Conservation (phyloP, 2,329 filamentous ascomycete species). For the Colletotrichum tropicale region DNA sequence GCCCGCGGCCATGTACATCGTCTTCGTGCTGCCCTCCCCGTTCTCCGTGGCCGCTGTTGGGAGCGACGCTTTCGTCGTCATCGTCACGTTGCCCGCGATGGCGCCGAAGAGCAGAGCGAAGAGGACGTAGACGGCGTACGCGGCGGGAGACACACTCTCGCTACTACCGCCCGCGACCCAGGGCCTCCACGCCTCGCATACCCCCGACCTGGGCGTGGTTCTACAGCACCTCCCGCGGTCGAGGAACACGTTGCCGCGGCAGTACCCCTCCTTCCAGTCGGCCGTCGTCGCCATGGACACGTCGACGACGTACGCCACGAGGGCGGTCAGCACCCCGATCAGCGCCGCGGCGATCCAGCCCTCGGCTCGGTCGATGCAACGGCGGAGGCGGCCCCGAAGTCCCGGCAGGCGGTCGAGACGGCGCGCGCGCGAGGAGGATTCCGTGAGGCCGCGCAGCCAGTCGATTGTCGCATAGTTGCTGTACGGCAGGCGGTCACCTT, state of each 20-base stretch:
- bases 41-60: conserved; percentile 31
- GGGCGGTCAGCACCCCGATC: conserved; percentile 59
- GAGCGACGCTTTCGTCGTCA: conserved; percentile 46
- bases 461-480: conserved; percentile 68
- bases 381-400: conserved; percentile 34
- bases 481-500: conserved; percentile 62
- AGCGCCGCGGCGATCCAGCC: conserved; percentile 61
- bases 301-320: conserved; percentile 60
- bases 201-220: neutral
- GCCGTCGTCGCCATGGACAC: conserved; percentile 57
- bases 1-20: conserved; percentile 64
- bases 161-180: conserved; percentile 37
- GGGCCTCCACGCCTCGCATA: conserved; percentile 42
- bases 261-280: conserved; percentile 64
- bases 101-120: conserved; percentile 28
- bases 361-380: conserved; percentile 51
- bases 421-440: conserved; percentile 50
- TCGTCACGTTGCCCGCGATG: conserved; percentile 28
- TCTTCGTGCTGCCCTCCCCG: conserved; percentile 37
- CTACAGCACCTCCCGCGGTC: conserved; percentile 56
- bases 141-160: conserved; percentile 6
- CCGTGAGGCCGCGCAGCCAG: conserved; percentile 65
- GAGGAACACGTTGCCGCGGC: conserved; percentile 45
- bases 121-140: conserved; percentile 29
- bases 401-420: conserved; percentile 25